A percentile compares a stretch with the other conserved stretches of the same genome.
phyloP scores from a whole-genome alignment of 371 early-diverging fungal species.

The Circinella minor region DNA sequence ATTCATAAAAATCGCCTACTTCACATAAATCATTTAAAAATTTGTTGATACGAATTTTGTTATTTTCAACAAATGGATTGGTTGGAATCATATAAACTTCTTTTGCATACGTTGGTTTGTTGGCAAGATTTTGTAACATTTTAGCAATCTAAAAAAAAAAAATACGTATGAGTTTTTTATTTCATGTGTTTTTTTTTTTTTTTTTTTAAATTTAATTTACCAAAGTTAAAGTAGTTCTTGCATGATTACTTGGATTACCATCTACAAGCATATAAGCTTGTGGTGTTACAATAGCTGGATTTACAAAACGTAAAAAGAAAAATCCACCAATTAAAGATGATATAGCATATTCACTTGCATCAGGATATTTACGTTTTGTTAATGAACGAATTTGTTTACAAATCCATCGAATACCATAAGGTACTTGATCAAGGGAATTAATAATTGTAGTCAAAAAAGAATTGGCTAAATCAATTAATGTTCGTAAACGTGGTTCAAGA shows the following conservation, averaged over 20 bases:
- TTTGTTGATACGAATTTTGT: constrained; percentile 83
- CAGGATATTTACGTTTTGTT: constrained; percentile 89
- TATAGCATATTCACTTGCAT: constrained; percentile 85
- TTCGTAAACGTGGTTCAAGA: constrained; percentile 78
- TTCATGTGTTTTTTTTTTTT: not conserved
- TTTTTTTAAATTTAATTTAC: too few species aligned
- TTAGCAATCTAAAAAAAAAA: constrained; percentile 73
- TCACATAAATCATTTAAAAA: constrained; percentile 93
- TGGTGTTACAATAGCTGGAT: constrained; percentile 97
- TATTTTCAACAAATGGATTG: constrained; percentile 87
- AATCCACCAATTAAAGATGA: constrained; percentile 97
- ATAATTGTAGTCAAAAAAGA: constrained; percentile 86
- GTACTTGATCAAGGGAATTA: constrained; percentile 78
- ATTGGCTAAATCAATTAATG: constrained; percentile 85
- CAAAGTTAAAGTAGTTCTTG: constrained; percentile 88
- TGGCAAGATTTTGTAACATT: constrained; percentile 92
- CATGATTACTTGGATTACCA: constrained; percentile 75
- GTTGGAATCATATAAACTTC: constrained; percentile 92
- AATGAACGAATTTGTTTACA: constrained; percentile 95
- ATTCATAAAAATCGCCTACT: constrained; percentile 94
- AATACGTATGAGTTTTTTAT: too few species aligned
- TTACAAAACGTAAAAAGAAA: constrained; percentile 96
- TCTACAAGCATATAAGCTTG: constrained; percentile 93
- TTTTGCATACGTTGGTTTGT: constrained; percentile 90
- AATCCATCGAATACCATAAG: constrained; percentile 97